Base-by-base conservation (phyloP, 1,139 yeast genomes). In the Casaregolazyma lundiana region DNA sequence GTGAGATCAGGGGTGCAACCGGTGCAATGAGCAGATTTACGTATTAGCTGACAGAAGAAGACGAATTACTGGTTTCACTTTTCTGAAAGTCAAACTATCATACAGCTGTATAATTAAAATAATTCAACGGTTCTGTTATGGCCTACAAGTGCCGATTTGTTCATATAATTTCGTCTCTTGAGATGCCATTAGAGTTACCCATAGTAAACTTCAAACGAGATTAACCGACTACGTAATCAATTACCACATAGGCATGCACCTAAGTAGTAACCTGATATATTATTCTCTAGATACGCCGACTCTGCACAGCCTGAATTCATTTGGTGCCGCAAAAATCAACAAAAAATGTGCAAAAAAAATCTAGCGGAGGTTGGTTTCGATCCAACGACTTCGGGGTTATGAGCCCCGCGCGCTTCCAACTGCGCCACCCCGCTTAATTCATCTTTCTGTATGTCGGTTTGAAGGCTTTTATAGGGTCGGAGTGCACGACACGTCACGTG, bases 361-460 rank as follows among this genome's bases (percentile, higher is more conserved):
- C 44, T 86, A 87, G 96, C 96, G 94, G 85, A 85, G 92, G 94
- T 82, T 76, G 90, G 96, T 88, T 86, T 88, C 96, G 96, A 88
- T 88, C 96, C 94, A 76, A 81, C 94, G 96, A 86, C 96, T 84
- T 87, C 95, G 86, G 96, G 96, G 96, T 88, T 88, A 88, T 87
- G 94, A 84, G 94, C 94, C 94, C 95, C 84, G 95, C 95, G 94
- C 95, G 95, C 95, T 86, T 84, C 95, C 95, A 42, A 81, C 95
- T 86, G 95, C 95, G 95, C 94, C 94, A 86, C 89, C 55, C 55
- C 67, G 67, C 67, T 62, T 30, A 21, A 13, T 19, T 19, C 24
- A 21, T 36, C 11, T 18, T 19, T 15, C 11, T 13, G 19, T 19
- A 17, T 34, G 19, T 19, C 20, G 19, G 20, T 3, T 17, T 34